Evolutionary conservation across 441 rosid species (phyloP).

Genomic region (Gossypium schwendimanii): DNA sequence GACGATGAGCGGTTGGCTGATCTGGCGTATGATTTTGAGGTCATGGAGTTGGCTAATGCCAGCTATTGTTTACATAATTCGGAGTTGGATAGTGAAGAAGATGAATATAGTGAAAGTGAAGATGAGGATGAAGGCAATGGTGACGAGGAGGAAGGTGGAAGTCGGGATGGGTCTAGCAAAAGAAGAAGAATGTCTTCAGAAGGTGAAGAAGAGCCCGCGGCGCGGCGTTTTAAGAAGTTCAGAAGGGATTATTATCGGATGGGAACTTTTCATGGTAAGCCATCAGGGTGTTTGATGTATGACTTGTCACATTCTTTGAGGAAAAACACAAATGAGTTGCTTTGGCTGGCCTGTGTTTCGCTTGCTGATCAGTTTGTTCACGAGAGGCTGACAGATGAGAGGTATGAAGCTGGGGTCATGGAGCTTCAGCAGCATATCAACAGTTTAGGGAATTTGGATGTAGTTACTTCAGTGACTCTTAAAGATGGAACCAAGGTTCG

Average conservation of each 20-base stretch:
- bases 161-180: slow-evolving; percentile 37
- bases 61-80: slow-evolving; percentile 30
- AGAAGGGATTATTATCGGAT: slow-evolving; percentile 65
- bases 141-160: slow-evolving; percentile 17
- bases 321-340: slow-evolving; percentile 82
- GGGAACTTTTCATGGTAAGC: slow-evolving; percentile 93
- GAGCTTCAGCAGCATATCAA: slow-evolving; percentile 94
- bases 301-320: slow-evolving; percentile 66
- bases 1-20: slow-evolving; percentile 84
- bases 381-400: slow-evolving; percentile 87
- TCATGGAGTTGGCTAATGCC: slow-evolving; percentile 64
- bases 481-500: slow-evolving; percentile 83
- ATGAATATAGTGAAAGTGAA: slow-evolving; percentile 31
- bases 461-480: slow-evolving; percentile 64
- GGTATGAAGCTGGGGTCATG: slow-evolving; percentile 91
- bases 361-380: slow-evolving; percentile 91
- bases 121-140: slow-evolving; percentile 23
- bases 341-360: slow-evolving; percentile 92
- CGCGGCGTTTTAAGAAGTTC: slow-evolving; percentile 41
- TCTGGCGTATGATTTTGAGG: slow-evolving; percentile 73
- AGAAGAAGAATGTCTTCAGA: slow-evolving; percentile 43
- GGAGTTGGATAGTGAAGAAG: slow-evolving; percentile 39
- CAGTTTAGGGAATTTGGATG: slow-evolving; percentile 74
- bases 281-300: slow-evolving; percentile 80
- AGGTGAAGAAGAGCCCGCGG: slow-evolving; percentile 42